phyloP scores from a whole-genome alignment of 768 basidiomycete species.

The Phylloporus rhodoxanthus region DNA sequence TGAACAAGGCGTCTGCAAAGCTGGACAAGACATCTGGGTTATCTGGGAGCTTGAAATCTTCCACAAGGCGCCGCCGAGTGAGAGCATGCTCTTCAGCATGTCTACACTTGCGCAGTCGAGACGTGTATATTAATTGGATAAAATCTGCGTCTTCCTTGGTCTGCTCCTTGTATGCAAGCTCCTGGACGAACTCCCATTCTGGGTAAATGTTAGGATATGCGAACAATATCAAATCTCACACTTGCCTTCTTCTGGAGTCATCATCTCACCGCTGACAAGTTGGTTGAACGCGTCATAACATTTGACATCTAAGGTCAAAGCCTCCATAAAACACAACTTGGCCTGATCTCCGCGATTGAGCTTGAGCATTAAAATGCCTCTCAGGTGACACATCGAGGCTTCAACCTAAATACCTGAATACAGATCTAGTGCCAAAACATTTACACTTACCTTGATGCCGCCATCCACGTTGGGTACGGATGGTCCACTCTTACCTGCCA shows the following conservation, averaged over 20 bases:
- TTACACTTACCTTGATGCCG: conserved; percentile 76
- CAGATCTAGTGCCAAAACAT: not conserved
- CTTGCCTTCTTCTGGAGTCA: conserved; percentile 92
- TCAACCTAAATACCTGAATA: conserved; percentile 60
- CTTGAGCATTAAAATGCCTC: conserved; percentile 91
- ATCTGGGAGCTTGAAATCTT: conserved; percentile 78
- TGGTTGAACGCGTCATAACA: conserved; percentile 95
- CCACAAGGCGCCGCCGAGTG: conserved; percentile 71
- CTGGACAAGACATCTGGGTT: conserved; percentile 91
- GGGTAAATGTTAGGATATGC: conserved; percentile 6
- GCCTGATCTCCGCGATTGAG: conserved; percentile 86
- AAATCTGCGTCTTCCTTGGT: conserved; percentile 86
- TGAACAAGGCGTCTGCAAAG: conserved; percentile 85
- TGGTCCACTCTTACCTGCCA: conserved; percentile 55
- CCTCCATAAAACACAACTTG: conserved; percentile 94
- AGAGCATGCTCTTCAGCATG: conserved; percentile 77
- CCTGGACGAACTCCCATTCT: conserved; percentile 97
- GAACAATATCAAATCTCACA: not conserved
- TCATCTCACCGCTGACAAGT: conserved; percentile 88
- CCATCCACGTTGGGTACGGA: conserved; percentile 80
- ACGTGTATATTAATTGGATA: conserved; percentile 86
- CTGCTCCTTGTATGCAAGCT: conserved; percentile 76
- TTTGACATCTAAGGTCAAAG: conserved; percentile 88
- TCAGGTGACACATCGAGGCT: conserved; percentile 93
- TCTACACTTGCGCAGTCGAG: conserved; percentile 86